Base-by-base conservation (phyloP, 148 eudicot genomes). In the Camellia japonica region DNA sequence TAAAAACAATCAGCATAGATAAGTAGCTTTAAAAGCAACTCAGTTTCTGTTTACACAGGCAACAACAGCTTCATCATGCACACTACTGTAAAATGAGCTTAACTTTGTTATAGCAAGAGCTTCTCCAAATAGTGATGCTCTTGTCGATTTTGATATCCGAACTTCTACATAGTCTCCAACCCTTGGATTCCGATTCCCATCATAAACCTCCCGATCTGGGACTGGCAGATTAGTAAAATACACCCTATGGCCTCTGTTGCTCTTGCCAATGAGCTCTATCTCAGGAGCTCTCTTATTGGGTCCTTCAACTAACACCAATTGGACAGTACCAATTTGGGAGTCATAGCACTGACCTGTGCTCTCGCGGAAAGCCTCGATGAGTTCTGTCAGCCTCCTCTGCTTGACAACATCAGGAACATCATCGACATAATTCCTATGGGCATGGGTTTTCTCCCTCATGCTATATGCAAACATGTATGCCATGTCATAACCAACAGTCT, bases 371-470 rank as follows among this genome's bases (percentile, higher is more conserved):
- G 93, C 77, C 79, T 93, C 90, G 9, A 94, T 97, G 74, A 97
- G 94, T 85, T 97, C 95, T 90, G 89, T 79, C 64, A 95, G 81
- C 84, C 98, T 87, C 86, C 97, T 91, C 83, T 94, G 98, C 76
- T 97, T 97, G 73, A 91, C 87, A 11, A 81, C 87, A 7, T 94
- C 96, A 14, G 94, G 94, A 66, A 97, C 97, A 85, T 94, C 94
- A 78, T 97, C 99, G 44, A 56, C 68, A 65, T 94, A 94, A 73
- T 91, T 92, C 65, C 99, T 90, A 79, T 97, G 97, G 64, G 99
- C 99, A 78, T 97, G 99, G 62, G 99, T 97, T 89, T 94, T 97
- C 89, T 97, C 99, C 85, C 99, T 91, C 99, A 94, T 94, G 90
- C 99, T 97, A 82, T 97, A 97, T 65, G 99, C 99, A 87, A 97